Evolutionary conservation across 1,139 yeast genomes (phyloP).

Genomic region (Kluyveromyces sp.): DNA sequence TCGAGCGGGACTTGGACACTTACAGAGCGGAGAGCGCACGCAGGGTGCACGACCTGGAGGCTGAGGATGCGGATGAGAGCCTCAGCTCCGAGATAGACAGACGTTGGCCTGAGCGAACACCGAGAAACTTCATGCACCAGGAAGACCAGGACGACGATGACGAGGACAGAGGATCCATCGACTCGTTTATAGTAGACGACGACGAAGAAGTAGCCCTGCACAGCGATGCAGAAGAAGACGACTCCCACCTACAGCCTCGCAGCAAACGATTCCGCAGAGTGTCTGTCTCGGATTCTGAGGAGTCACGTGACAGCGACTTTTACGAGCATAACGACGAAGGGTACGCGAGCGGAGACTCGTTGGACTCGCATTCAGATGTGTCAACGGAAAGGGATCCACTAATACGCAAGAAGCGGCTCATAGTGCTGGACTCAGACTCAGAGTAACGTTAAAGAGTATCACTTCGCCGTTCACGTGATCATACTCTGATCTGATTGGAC

Average conservation of each 20-base stretch:
- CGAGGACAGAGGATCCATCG: conserved; percentile 14
- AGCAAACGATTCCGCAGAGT: too few relatives aligned
- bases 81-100: conserved; percentile 14
- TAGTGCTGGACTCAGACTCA: conserved; percentile 27
- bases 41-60: conserved; percentile 12
- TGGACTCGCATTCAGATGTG: conserved; percentile 8
- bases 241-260: conserved; percentile 7
- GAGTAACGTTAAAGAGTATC: conserved; percentile 7
- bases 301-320: conserved; percentile 19
- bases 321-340: conserved; percentile 23
- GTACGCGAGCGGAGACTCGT: conserved; percentile 26
- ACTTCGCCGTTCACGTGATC: background rate
- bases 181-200: conserved; percentile 19
- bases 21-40: conserved; percentile 13
- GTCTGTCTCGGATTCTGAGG: background rate
- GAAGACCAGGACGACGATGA: conserved; percentile 16
- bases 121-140: conserved; percentile 6
- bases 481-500: conserved; percentile 6
- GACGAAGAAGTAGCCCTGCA: conserved; percentile 12
- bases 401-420: conserved; percentile 17
- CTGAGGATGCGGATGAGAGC: conserved; percentile 15
- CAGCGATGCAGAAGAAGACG: too few relatives aligned
- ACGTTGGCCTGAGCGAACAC: conserved; percentile 7
- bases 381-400: background rate
- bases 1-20: conserved; percentile 19